Evolutionary conservation across 2,329 filamentous ascomycete genomes (phyloP).

Genomic region (Fusarium subglutinans): DNA sequence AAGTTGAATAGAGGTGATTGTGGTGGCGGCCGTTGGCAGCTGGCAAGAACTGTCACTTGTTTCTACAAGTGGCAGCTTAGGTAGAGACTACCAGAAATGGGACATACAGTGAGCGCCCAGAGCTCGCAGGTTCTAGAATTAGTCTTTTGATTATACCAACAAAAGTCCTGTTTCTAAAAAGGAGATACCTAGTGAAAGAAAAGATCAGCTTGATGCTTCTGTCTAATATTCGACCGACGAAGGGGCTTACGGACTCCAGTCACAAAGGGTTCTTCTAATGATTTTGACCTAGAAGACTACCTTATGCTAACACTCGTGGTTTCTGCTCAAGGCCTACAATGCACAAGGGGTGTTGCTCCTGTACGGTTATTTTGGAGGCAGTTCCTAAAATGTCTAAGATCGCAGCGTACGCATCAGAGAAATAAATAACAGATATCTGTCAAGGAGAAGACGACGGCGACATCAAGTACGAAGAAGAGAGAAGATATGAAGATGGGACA

Average conservation of each 20-base stretch:
- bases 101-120: neutral
- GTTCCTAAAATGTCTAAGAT: neutral
- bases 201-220: neutral
- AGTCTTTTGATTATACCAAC: neutral
- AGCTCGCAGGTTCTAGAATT: neutral
- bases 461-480: neutral
- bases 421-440: neutral
- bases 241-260: neutral
- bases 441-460: neutral
- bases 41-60: slow-evolving; percentile 21
- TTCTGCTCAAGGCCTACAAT: neutral
- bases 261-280: neutral
- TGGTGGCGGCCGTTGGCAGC: slow-evolving; percentile 19
- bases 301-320: neutral
- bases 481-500: neutral
- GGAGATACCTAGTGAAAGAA: neutral
- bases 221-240: neutral
- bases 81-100: neutral
- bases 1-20: neutral
- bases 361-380: neutral
- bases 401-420: neutral
- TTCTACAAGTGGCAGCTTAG: neutral
- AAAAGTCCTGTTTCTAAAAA: neutral
- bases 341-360: neutral
- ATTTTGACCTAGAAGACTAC: neutral